These are phyloP conservation scores for Boletus patriciae DNA, from an alignment of 768 basidiomycete genomes.

Conservation along the genomic window DNA sequence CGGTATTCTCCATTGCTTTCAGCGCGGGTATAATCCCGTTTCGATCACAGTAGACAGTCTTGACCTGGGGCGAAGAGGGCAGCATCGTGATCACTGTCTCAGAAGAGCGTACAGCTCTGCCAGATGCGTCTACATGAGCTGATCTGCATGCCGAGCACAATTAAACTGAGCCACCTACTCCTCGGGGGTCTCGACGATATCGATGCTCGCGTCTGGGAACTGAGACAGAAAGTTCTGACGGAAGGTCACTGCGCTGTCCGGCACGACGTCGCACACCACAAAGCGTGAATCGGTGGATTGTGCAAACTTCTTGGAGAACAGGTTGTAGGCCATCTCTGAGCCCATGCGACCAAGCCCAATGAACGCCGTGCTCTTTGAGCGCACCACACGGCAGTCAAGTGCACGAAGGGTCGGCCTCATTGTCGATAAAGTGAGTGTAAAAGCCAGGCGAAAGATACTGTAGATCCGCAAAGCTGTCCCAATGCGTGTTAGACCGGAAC, in stretches of 20 bases:
- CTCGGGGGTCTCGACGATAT: conserved; percentile 61
- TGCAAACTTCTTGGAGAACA: conserved; percentile 73
- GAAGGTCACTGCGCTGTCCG: conserved; percentile 59
- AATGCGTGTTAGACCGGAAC: not conserved
- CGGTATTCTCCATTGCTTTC: conserved; percentile 41
- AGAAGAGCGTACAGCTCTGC: conserved; percentile 64
- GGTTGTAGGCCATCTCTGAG: conserved; percentile 80
- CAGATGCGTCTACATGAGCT: conserved; percentile 12
- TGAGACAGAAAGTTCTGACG: conserved; percentile 51
- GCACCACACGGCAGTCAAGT: conserved; percentile 36
- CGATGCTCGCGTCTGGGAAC: conserved; percentile 60
- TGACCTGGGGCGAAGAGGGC: conserved; percentile 87
- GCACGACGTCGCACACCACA: conserved; percentile 75
- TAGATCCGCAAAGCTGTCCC: conserved; percentile 1
- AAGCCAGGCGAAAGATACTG: not conserved
- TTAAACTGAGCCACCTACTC: conserved; percentile 52
- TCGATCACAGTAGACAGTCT: conserved; percentile 62
- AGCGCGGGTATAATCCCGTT: conserved; percentile 69
- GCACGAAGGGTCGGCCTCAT: conserved; percentile 55
- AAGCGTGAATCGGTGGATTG: conserved; percentile 55
- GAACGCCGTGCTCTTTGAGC: conserved; percentile 64
- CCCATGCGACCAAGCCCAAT: conserved; percentile 91
- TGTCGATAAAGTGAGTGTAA: not conserved
- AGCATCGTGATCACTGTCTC: conserved; percentile 84
- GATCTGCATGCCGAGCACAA: not conserved